Percentiles rank a stretch among this genome's conserved stretches.
Evolutionary conservation across 2,329 filamentous ascomycete species (phyloP).

Genomic region (Fusarium chuoi): DNA sequence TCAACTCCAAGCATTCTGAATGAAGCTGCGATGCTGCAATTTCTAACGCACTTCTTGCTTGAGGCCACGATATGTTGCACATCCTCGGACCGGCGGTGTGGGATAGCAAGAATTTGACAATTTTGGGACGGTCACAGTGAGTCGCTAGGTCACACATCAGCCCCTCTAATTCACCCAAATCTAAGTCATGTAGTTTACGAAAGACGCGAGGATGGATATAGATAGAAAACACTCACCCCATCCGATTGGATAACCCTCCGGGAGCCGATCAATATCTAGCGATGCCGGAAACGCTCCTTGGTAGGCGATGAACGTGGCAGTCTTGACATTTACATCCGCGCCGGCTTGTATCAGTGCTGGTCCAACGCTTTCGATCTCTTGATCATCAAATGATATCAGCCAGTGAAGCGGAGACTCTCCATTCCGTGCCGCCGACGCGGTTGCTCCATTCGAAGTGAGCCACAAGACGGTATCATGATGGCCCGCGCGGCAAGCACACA

Average conservation of each 20-base stretch:
- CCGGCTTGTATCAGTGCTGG: background rate
- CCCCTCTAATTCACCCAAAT: background rate
- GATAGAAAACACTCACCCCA: background rate
- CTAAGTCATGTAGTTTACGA: too few species aligned
- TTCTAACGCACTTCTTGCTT: background rate
- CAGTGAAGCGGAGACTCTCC: background rate
- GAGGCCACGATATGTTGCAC: background rate
- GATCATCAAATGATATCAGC: background rate
- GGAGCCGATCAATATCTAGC: background rate
- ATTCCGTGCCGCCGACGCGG: background rate
- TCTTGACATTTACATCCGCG: background rate
- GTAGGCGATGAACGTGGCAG: background rate
- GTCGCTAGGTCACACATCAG: background rate
- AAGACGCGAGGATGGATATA: background rate
- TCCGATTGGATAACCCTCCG: background rate
- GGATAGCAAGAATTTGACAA: background rate
- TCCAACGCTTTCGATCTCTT: background rate
- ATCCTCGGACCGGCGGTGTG: background rate
- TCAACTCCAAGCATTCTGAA: background rate
- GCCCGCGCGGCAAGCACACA: background rate
- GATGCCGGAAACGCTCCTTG: background rate
- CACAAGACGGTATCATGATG: background rate
- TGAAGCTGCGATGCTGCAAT: background rate
- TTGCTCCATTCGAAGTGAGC: background rate
- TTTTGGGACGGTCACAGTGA: background rate